Evolutionary conservation across 495 filamentous ascomycete species (phyloP), one percentile per base, ranked within the genome.

Genomic region (Aspergillus cavernicola): DNA sequence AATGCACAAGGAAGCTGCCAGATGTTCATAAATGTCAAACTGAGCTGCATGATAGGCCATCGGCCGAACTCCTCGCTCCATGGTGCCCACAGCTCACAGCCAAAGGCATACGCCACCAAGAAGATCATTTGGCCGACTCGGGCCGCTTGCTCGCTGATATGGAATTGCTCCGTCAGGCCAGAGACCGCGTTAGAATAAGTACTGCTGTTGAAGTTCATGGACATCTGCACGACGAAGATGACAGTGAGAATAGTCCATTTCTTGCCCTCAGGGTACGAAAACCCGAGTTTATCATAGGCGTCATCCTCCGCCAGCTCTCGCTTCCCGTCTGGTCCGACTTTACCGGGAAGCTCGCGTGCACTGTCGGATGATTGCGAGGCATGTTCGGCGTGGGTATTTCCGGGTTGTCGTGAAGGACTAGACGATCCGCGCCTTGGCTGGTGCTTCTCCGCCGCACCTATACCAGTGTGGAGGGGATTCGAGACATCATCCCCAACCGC

Each of bases 131-230:
- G 83, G 23, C 86, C 86, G 15, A 79, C 67, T 23, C 86, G 78
- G 1, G 85, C 87, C 0, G 78, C 79, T 62, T 88, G 84, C 28
- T 72, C 70, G 58, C 80, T 84, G 52, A 90, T 81, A 13, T 71
- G 40, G 63, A 87, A 90, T 32, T 86, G 66, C 37, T 81, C 66
- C 1, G 80, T 72, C 50, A 92, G 79, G 6, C 80, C 80, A 0
- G 56, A 56, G 11, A 89, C 66, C 12, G 79, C 86, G 59, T 87
- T 87, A 32, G 82, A 75, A 67, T 88, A 90, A 10, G 89, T 76
- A 26, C 80, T 82, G 9, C 84, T 85, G 73, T 90, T 90, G 75
- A 90, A 87, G 73, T 92, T 92, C 87, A 92, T 92, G 4, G 87
- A 90, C 43, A 85, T 82, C 58, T 90, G 88, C 6, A 92, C 85